Evolutionary conservation across 2,329 filamentous ascomycete species (phyloP).

Genomic region (Fusarium sp.): DNA sequence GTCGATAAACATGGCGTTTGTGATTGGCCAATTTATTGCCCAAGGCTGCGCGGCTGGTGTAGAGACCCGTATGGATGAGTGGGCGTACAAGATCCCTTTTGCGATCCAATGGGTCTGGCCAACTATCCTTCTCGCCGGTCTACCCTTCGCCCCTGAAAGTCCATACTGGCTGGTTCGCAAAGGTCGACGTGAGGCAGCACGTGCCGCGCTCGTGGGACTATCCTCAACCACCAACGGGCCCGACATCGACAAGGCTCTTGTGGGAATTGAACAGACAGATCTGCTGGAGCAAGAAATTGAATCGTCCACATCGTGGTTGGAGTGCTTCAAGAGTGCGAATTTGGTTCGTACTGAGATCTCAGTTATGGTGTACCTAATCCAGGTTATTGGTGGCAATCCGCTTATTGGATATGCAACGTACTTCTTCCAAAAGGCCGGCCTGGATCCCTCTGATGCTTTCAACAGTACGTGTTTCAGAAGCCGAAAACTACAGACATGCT

Average conservation of each 20-base stretch:
- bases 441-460: conserved; percentile 49
- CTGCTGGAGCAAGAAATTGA: conserved; percentile 52
- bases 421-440: conserved; percentile 56
- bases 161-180: conserved; percentile 45
- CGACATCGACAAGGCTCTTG: conserved; percentile 45
- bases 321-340: conserved; percentile 59
- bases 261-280: conserved; percentile 73
- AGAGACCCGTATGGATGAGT: conserved; percentile 25
- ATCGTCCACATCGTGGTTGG: conserved; percentile 50
- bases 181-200: conserved; percentile 40
- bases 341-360: conserved; percentile 55
- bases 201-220: conserved; percentile 39
- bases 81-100: conserved; percentile 49
- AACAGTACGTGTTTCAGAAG: background rate
- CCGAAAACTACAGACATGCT: background rate
- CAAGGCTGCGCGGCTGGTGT: conserved; percentile 44
- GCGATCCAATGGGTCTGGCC: conserved; percentile 50
- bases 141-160: conserved; percentile 45
- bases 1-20: conserved; percentile 54
- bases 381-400: conserved; percentile 50
- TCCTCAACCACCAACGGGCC: conserved; percentile 53
- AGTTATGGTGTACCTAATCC: conserved; percentile 52
- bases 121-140: conserved; percentile 38
- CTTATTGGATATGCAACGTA: conserved; percentile 56
- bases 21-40: conserved; percentile 48